phyloP scores from a whole-genome alignment of 1,139 yeast species.

The Geotrichum aggregatum region DNA sequence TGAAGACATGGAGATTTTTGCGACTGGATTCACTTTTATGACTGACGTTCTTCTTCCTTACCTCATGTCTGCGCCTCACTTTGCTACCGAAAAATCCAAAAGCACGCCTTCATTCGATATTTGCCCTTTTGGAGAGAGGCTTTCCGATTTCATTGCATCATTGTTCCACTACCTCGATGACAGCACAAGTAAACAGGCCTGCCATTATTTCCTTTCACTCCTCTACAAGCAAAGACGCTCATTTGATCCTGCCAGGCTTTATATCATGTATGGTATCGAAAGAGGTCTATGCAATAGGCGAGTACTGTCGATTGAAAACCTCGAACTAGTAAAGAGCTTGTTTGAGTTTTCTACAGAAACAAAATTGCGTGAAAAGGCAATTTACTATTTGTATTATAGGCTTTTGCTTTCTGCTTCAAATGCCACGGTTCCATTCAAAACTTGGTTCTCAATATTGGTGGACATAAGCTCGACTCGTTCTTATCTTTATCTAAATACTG shows the following conservation, averaged over 20 bases:
- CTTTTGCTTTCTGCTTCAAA: conserved; percentile 9
- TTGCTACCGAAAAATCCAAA: conserved; percentile 36
- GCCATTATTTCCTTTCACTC: conserved; percentile 43
- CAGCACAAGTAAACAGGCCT: conserved; percentile 35
- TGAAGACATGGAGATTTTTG: conserved; percentile 46
- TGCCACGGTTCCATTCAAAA: conserved; percentile 6
- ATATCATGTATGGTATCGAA: conserved; percentile 54
- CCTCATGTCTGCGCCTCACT: conserved; percentile 62
- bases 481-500: conserved; percentile 12
- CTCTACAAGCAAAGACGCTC: conserved; percentile 49
- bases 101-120: conserved; percentile 28
- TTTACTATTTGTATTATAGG: conserved; percentile 16
- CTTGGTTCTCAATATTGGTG: conserved; percentile 16
- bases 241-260: conserved; percentile 71
- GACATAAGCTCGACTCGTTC: conserved; percentile 5
- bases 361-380: conserved; percentile 48
- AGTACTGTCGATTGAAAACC: conserved; percentile 37
- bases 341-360: conserved; percentile 61
- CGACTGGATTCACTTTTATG: conserved; percentile 41
- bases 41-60: conserved; percentile 56
- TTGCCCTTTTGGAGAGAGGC: conserved; percentile 58
- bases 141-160: conserved; percentile 48
- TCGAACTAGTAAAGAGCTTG: conserved; percentile 41
- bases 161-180: conserved; percentile 43
- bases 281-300: conserved; percentile 45